Base-by-base conservation (phyloP, 345 rosid species). In the Arabidopsis suecica region DNA sequence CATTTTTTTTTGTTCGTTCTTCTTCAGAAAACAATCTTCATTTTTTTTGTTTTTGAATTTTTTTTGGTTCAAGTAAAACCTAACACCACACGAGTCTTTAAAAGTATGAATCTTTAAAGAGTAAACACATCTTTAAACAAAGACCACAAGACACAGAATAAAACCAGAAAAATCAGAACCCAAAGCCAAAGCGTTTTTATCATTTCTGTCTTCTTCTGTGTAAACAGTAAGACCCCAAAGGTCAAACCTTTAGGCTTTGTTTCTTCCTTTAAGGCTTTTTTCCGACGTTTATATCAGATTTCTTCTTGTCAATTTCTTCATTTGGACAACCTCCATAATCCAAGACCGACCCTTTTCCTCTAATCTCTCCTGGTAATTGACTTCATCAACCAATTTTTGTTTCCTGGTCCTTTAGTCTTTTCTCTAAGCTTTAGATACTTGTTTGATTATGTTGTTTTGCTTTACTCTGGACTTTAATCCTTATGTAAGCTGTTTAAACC, bases 361-460 rank as follows among this genome's bases (percentile, higher is more conserved):
- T 62, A 9, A 40, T 76, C 80, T 71, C 78, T 66, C 74, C 73
- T 72, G 78, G 81, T 78, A 78, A 66, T 61, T 72, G 64, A 72
- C 68, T 58, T 71, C 70, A 54, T 2, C 64, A 33, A 20, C 37
- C n/a, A 1, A 25, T 33, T 30, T 4, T 50, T 58, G 5, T 61
- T 38, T 48, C 18, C 0, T 69, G 32, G 33, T 25, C 56, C 9
- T 44, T n/a, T 9, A 12, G 28, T 69, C 20, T 44, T 18, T 51
- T 3, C 14, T 56, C 11, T 44, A 7, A 22, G 58, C 45, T 3
- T 42, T 9, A 3, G 30, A 28, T 8, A 13, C 18, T 74, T 22
- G 59, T 32, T 75, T 32, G 49, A 65, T 74, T 74, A 10, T 73
- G 30, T 7, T 59, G 3, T 36, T 36, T 36, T 36, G 38, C 2